Evolutionary conservation across 805 yeast species (phyloP), one percentile per base, ranked within the genome.

Genomic region (Cephaloascus fragrans): DNA sequence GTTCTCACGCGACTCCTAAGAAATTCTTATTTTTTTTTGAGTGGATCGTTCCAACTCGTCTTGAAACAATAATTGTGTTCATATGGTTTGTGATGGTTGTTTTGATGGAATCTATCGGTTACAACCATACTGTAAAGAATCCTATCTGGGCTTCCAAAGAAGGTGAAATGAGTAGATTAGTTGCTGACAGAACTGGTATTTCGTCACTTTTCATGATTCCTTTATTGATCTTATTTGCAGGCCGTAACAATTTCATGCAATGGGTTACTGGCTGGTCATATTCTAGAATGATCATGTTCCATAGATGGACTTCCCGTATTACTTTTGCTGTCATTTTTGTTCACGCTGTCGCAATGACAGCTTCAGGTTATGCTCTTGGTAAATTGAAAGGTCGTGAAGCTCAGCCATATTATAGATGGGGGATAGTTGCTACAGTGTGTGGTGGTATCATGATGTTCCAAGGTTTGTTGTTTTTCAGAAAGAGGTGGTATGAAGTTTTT

Each of bases 241-340:
- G 83, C 33, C 59, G 85, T 47, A 80, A 80, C 55, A 80, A 79
- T 49, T 53, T 80, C 37, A 53, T 80, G 41, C 77, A 71, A 43
- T 73, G 75, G 73, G 15, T 73, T 15, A 74, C 85, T 1, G 72
- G 80, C 19, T 74, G 82, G 80, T 61, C 59, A 34, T 69, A 55
- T 48, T 55, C 64, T 20, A 56, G 67, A 2, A 69, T 65, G 47
- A 58, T 67, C 26, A 44, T 59, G 14, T 67, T 56, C 44, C 77
- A 71, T 47, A 65, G 66, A 46, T 69, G 73, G 71, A 52, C 61
- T 31, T 70, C 70, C 3, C 50, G 70, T 46, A 37, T 56, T 9
- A 44, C 50, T 12, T 47, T 60, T 28, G 34, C 47, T n/a, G 48
- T 62, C 41, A 49, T 59, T 28, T 35, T 57, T 15, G 43, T 61